Base-by-base conservation (phyloP, 352 stramenopile genomes). In the Pythium monospermum region DNA sequence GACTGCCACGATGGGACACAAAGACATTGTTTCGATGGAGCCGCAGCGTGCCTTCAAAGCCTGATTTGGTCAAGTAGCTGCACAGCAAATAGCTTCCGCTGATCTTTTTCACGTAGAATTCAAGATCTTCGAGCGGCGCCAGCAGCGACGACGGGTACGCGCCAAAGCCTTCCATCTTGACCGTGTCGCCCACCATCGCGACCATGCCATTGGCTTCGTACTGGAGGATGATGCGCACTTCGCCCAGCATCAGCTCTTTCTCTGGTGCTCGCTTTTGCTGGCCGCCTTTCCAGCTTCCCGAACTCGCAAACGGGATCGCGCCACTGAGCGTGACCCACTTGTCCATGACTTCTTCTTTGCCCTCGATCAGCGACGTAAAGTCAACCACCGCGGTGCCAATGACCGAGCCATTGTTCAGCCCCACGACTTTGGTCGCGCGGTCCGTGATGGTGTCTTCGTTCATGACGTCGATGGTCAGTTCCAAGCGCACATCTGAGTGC, bases 121-220 rank as follows among this genome's bases (percentile, higher is more conserved):
- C 80, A 37, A 91, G 49, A 8, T 89, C 76, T 41, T 85, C 80
- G 10, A 87, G 44, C 0, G 80, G 76, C 1, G 73, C 57, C 3
- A 91, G 57, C 25, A 91, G 33, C 19, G 71, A 70, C 28, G 80
- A 89, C 36, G 80, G 80, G 49, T 86, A 91, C 37, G 66, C 57
- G 3, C 80, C 80, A 32, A 89, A 89, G 40, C 80, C 80, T 50
- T 91, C 80, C 36, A 87, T 67, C 59, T 87, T 86, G 38, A 91
- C 71, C 18, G 89, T 56, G 30, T 91, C 80, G 8, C 80, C 70
- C 6, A 87, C 59, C 44, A 67, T 59, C 0, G 80, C 77, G 59
- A 89, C 80, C 69, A 91, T 86, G 25, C 80, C 80, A 44, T 87
- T 67, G 0, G 80, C 76, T 16, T 91, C 80, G 48, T 89, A 91